Evolutionary conservation across 768 basidiomycete species (phyloP).

Genomic region (Lactifluus subvellereus): DNA sequence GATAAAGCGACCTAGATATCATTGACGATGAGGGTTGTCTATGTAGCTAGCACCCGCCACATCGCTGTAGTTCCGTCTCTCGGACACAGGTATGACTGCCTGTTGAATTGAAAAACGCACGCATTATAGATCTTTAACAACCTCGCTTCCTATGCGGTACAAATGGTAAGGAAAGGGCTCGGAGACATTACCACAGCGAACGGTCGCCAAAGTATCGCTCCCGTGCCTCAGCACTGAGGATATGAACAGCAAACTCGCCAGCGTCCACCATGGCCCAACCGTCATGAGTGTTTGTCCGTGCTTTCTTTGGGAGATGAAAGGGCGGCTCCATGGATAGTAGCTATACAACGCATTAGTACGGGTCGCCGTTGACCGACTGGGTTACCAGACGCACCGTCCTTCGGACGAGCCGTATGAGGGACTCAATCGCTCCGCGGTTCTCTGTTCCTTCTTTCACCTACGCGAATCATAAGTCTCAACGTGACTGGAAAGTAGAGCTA

Average conservation of each 20-base stretch:
- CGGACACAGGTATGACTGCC: neutral
- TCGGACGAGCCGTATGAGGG: conserved; percentile 61
- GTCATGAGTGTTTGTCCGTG: conserved; percentile 52
- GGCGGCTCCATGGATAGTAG: conserved; percentile 54
- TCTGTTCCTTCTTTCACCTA: conserved; percentile 82
- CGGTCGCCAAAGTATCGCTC: conserved; percentile 55
- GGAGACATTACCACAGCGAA: conserved; percentile 29
- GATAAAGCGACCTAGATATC: neutral
- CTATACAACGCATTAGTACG: conserved; percentile 33
- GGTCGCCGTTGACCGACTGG: neutral
- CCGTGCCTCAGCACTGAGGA: conserved; percentile 59
- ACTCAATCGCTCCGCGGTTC: conserved; percentile 70
- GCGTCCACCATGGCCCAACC: conserved; percentile 86
- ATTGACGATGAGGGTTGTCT: neutral
- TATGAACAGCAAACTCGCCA: conserved; percentile 73
- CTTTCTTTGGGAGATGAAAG: conserved; percentile 55
- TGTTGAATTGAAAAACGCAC: neutral
- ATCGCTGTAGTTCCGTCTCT: neutral
- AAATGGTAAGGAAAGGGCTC: neutral
- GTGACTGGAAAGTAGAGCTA: neutral
- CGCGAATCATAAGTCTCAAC: conserved; percentile 4
- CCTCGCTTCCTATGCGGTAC: neutral
- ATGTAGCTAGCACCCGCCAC: neutral
- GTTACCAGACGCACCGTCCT: conserved; percentile 51
- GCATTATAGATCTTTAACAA: neutral